These are phyloP conservation scores for Neurospora sp. DNA, from an alignment of 495 filamentous ascomycete species.

Conservation along the genomic window DNA sequence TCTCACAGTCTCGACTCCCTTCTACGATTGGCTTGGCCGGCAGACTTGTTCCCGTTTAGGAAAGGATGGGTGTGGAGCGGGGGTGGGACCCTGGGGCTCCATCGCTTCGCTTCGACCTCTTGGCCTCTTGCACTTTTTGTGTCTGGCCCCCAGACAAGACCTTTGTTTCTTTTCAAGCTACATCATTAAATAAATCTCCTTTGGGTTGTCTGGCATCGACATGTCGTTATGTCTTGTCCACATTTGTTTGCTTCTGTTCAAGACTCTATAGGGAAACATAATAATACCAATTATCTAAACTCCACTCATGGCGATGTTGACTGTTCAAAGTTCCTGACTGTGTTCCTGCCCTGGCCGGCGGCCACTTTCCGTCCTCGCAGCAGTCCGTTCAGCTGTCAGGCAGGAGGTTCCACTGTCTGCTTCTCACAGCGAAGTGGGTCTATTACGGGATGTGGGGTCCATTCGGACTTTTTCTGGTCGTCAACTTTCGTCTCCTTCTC, in stretches of 20 bases:
- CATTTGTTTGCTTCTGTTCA: background rate
- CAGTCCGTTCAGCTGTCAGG: background rate
- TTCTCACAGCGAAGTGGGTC: background rate
- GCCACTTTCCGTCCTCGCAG: background rate
- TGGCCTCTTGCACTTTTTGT: background rate
- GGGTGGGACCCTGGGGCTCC: background rate
- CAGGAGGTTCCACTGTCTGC: background rate
- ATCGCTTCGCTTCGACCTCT: background rate
- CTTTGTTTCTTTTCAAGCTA: background rate
- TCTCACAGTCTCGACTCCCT: background rate
- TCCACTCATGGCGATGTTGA: background rate
- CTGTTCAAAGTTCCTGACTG: background rate
- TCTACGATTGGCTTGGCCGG: background rate
- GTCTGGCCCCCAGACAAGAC: background rate
- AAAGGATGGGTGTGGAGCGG: background rate
- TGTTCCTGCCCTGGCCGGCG: background rate
- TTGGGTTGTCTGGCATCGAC: background rate
- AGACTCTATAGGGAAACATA: background rate
- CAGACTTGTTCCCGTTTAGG: background rate
- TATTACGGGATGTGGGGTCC: background rate
- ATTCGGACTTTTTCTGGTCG: background rate
- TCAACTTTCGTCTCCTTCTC: background rate
- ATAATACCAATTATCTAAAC: background rate
- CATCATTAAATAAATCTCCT: background rate
- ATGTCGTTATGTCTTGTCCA: background rate